Conservation (phyloP, 768 basidiomycete genomes). For the Agaricus bisporus region DNA sequence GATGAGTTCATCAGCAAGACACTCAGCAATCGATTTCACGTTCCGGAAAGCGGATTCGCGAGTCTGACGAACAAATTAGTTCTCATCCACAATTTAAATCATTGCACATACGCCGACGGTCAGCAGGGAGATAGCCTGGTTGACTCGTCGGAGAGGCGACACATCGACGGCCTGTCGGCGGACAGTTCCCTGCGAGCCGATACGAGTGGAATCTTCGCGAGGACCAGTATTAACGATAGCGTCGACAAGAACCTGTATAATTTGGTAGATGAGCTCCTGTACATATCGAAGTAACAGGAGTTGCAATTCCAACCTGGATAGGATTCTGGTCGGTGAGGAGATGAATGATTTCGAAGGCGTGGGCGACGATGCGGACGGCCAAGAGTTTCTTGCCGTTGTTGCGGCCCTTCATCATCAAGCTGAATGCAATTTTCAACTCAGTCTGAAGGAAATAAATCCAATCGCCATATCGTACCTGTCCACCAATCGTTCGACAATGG, state of each 20-base stretch:
- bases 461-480: constrained; percentile 64
- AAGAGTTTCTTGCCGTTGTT: constrained; percentile 99
- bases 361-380: constrained; percentile 97
- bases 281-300: background rate
- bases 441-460: background rate
- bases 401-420: constrained; percentile 99
- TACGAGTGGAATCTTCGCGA: constrained; percentile 99
- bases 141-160: constrained; percentile 95
- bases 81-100: background rate
- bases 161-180: constrained; percentile 99
- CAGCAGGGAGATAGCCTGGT: constrained; percentile 93
- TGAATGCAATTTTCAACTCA: constrained; percentile 23
- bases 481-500: constrained; percentile 98
- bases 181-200: constrained; percentile 99
- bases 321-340: constrained; percentile 99
- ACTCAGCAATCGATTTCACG: constrained; percentile 98
- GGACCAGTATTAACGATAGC: constrained; percentile 99
- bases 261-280: background rate
- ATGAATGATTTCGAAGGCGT: constrained; percentile 99
- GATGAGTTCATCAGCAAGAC: constrained; percentile 98
- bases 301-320: constrained; percentile 68
- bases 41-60: constrained; percentile 99
- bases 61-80: constrained; percentile 46
- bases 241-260: constrained; percentile 79
- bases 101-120: constrained; percentile 80